phyloP scores from a whole-genome alignment of 2,329 filamentous ascomycete species.

The Aspergillus quadrilineatus region DNA sequence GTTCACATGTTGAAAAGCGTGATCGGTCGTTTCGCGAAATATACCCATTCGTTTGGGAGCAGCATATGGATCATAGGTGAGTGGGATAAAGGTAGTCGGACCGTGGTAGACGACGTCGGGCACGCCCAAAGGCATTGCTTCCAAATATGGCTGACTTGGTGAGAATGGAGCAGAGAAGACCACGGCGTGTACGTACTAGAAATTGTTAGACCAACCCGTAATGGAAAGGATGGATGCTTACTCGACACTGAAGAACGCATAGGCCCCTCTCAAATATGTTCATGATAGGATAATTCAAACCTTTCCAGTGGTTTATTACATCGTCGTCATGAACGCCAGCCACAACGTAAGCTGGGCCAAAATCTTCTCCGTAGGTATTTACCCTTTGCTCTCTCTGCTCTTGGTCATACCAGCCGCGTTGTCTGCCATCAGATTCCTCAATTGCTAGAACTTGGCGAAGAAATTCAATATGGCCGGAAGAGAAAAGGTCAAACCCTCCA shows the following conservation, averaged over 20 bases:
- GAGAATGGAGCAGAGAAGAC: slow-evolving; percentile 89
- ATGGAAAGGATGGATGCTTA: slow-evolving; percentile 45
- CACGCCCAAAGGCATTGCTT: slow-evolving; percentile 68
- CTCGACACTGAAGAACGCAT: slow-evolving; percentile 91
- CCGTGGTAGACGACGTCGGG: slow-evolving; percentile 90
- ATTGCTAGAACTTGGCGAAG: slow-evolving; percentile 71
- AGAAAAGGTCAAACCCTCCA: slow-evolving; percentile 95
- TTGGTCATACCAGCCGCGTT: slow-evolving; percentile 72
- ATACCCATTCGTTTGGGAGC: slow-evolving; percentile 80
- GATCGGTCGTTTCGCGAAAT: slow-evolving; percentile 73
- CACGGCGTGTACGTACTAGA: slow-evolving; percentile 79
- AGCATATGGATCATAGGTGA: slow-evolving; percentile 75
- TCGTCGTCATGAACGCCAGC: slow-evolving; percentile 92
- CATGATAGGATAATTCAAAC: slow-evolving; percentile 99
- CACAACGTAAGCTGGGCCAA: slow-evolving; percentile 80
- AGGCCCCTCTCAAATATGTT: slow-evolving; percentile 96
- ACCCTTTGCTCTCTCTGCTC: slow-evolving; percentile 63
- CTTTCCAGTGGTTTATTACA: slow-evolving; percentile 95
- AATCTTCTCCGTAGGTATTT: slow-evolving; percentile 66
- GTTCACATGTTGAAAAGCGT: slow-evolving; percentile 84
- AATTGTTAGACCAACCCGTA: slow-evolving; percentile 5
- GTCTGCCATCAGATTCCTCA: slow-evolving; percentile 68
- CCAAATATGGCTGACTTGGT: slow-evolving; percentile 75
- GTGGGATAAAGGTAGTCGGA: slow-evolving; percentile 83
- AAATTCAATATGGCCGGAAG: slow-evolving; percentile 95